Evolutionary conservation across 2,329 filamentous ascomycete genomes (phyloP).

Genomic region (Aureobasidium sp.): DNA sequence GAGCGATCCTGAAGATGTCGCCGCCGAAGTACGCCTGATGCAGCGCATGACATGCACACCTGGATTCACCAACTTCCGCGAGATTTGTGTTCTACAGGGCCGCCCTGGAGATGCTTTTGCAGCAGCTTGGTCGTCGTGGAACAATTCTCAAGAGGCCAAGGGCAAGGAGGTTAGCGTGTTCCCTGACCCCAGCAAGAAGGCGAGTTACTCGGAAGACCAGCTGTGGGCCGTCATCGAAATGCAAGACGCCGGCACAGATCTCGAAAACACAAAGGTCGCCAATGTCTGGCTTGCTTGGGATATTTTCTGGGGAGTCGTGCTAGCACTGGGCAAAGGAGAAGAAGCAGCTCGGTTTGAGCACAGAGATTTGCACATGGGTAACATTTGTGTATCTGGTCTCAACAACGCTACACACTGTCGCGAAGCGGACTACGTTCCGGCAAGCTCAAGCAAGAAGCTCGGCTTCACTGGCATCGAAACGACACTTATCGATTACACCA

Average conservation of each 20-base stretch:
- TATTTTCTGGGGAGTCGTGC: constrained; percentile 57
- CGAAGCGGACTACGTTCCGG: constrained; percentile 18
- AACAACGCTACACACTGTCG: constrained; percentile 16
- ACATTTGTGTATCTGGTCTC: constrained; percentile 45
- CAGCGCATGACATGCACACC: constrained; percentile 50
- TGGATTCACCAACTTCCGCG: constrained; percentile 54
- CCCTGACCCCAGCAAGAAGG: constrained; percentile 46
- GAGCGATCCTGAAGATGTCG: constrained; percentile 35
- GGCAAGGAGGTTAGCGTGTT: constrained; percentile 38
- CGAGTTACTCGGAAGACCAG: constrained; percentile 45
- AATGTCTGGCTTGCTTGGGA: constrained; percentile 41
- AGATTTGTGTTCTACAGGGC: constrained; percentile 49
- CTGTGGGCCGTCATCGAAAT: constrained; percentile 58
- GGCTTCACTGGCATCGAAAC: constrained; percentile 49
- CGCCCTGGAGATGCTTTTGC: constrained; percentile 43
- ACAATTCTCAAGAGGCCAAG: constrained; percentile 33
- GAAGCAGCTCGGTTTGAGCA: constrained; percentile 54
- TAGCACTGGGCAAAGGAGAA: constrained; percentile 53
- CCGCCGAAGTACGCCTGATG: constrained; percentile 43
- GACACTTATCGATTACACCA: constrained; percentile 59
- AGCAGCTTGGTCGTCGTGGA: constrained; percentile 37
- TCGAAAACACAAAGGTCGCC: constrained; percentile 30
- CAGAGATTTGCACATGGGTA: constrained; percentile 58
- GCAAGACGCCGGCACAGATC: constrained; percentile 54
- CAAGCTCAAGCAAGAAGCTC: constrained; percentile 29